phyloP scores from a whole-genome alignment of 805 yeast species.

The Pichia nanzhaoensis region DNA sequence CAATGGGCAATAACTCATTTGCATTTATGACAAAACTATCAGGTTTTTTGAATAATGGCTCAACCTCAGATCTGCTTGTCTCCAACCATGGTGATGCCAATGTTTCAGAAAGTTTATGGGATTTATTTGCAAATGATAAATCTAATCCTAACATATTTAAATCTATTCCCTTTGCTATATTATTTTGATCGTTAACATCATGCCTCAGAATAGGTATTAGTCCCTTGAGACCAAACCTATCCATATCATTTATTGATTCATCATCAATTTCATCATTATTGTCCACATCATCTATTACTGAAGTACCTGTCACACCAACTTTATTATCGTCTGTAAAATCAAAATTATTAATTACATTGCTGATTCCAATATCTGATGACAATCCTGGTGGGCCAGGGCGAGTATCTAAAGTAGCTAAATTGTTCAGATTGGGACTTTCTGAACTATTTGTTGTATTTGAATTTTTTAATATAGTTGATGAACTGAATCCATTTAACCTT shows the following conservation, averaged over 20 bases:
- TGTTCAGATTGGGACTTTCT: not conserved
- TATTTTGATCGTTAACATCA: slow-evolving; percentile 56
- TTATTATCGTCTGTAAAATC: no score
- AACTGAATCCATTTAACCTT: slow-evolving; percentile 12
- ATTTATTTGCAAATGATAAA: slow-evolving; percentile 35
- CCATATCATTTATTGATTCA: slow-evolving; percentile 35
- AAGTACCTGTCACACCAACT: no score
- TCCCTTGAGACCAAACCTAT: slow-evolving; percentile 63
- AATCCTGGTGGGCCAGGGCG: no score
- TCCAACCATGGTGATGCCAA: slow-evolving; percentile 95
- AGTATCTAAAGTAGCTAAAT: no score
- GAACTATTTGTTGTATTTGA: not conserved
- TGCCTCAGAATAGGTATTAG: slow-evolving; percentile 51
- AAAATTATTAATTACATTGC: no score
- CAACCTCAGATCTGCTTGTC: slow-evolving; percentile 82
- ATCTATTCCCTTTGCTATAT: slow-evolving; percentile 72
- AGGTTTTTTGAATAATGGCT: slow-evolving; percentile 73
- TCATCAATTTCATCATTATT: slow-evolving; percentile 14
- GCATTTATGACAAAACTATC: slow-evolving; percentile 35
- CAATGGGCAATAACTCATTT: slow-evolving; percentile 24
- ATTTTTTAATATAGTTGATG: slow-evolving; percentile 9
- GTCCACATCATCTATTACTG: no score
- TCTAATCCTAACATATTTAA: slow-evolving; percentile 61
- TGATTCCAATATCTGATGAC: not conserved
- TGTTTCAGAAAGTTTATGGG: slow-evolving; percentile 45